Conservation (phyloP, 768 basidiomycete species). For the Mycena floridula region DNA sequence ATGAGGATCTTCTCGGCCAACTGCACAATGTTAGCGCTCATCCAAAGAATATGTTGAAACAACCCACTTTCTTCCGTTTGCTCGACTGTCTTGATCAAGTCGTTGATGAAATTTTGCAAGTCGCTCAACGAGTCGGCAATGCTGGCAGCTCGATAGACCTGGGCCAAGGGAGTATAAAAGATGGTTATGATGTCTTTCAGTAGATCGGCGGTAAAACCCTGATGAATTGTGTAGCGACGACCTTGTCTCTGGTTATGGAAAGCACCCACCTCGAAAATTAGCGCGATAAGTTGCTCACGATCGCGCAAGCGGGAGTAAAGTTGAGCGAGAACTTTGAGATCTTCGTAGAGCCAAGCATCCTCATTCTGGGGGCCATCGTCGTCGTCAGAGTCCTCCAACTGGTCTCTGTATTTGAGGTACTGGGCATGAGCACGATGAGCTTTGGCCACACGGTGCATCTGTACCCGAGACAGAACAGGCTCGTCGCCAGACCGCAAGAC, state of each 20-base stretch:
- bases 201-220: slow-evolving; percentile 94
- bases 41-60: not conserved
- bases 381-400: slow-evolving; percentile 78
- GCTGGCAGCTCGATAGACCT: slow-evolving; percentile 95
- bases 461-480: slow-evolving; percentile 68
- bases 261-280: slow-evolving; percentile 88
- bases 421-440: slow-evolving; percentile 72
- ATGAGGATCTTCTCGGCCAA: slow-evolving; percentile 77
- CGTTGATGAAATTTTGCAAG: slow-evolving; percentile 89
- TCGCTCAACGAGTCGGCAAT: slow-evolving; percentile 92
- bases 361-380: slow-evolving; percentile 92
- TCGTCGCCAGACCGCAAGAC: slow-evolving; percentile 76
- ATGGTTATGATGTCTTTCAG: slow-evolving; percentile 99
- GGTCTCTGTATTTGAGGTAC: slow-evolving; percentile 60
- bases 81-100: slow-evolving; percentile 93
- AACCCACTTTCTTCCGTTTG: slow-evolving; percentile 80
- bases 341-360: slow-evolving; percentile 95
- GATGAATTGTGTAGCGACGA: not conserved
- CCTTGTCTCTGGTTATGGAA: not conserved
- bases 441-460: slow-evolving; percentile 75
- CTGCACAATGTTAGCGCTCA: slow-evolving; percentile 30
- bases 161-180: slow-evolving; percentile 93
- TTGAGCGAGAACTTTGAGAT: slow-evolving; percentile 73
- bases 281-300: slow-evolving; percentile 84
- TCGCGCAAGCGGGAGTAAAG: slow-evolving; percentile 79